phyloP scores from a whole-genome alignment of 208 protist species.

The Acanthamoeba triangularis region DNA sequence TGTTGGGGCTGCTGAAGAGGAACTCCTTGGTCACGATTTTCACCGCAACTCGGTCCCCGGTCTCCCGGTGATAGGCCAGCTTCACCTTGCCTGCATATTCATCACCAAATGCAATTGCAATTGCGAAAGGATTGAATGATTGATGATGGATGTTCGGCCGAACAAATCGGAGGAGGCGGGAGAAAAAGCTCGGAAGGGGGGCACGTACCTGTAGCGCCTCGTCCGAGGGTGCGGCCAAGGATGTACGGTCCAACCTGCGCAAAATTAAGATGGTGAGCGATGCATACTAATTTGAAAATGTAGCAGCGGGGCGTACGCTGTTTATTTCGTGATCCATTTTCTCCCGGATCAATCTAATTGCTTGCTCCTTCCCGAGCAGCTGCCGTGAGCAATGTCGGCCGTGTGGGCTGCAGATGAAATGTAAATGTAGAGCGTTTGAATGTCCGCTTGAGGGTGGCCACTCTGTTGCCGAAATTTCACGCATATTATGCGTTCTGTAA shows the following conservation, averaged over 20 bases:
- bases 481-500: no score
- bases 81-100: slow-evolving; percentile 89
- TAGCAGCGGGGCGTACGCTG: neutral
- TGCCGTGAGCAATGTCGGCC: neutral
- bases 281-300: neutral
- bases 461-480: no score
- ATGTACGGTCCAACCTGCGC: slow-evolving; percentile 38
- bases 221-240: neutral
- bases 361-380: no score
- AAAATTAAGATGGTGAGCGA: neutral
- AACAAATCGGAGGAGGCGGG: no score
- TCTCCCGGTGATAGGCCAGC: slow-evolving; percentile 89
- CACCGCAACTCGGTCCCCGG: slow-evolving; percentile 90
- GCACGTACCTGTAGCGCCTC: slow-evolving; percentile 7
- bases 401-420: neutral
- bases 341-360: neutral
- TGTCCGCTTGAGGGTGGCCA: no score
- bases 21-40: slow-evolving; percentile 92
- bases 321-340: neutral
- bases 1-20: slow-evolving; percentile 81
- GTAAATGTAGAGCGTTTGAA: neutral
- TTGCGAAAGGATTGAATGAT: neutral
- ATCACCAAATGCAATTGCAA: neutral
- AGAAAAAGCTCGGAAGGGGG: no score
- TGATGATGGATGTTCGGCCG: neutral